Conservation (phyloP, 2,329 filamentous ascomycete species). For the Thelonectria blattea region DNA sequence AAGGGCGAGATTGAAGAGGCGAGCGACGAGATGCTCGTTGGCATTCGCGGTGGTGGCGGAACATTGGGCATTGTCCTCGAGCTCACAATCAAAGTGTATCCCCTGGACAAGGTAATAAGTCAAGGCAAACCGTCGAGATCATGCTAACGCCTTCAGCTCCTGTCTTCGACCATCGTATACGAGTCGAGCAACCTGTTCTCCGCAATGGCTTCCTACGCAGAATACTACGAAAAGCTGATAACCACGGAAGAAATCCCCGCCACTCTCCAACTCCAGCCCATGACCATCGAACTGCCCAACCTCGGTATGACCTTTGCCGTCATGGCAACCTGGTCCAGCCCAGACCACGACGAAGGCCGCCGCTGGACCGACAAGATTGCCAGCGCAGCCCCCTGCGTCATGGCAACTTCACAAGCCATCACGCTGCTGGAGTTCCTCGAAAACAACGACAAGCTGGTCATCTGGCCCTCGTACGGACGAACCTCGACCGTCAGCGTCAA, state of each 20-base stretch:
- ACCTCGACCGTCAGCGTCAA: background rate
- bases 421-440: background rate
- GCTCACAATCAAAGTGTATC: constrained; percentile 6
- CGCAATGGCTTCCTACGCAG: background rate
- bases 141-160: background rate
- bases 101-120: constrained; percentile 1
- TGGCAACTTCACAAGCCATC: background rate
- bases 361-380: background rate
- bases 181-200: constrained; percentile 1
- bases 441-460: background rate
- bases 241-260: background rate
- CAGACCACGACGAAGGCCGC: background rate
- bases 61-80: constrained; percentile 15
- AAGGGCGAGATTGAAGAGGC: constrained; percentile 11
- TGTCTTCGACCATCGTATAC: background rate
- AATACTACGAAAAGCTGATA: background rate
- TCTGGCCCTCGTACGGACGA: background rate
- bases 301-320: background rate
- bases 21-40: constrained; percentile 4
- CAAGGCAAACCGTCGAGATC: background rate
- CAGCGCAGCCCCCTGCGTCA: background rate
- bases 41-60: constrained; percentile 17
- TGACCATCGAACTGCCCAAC: background rate
- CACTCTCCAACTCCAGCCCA: background rate
- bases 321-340: background rate